phyloP scores from a whole-genome alignment of 1,284 basidiomycete species.

The Pseudozyma sp. region DNA sequence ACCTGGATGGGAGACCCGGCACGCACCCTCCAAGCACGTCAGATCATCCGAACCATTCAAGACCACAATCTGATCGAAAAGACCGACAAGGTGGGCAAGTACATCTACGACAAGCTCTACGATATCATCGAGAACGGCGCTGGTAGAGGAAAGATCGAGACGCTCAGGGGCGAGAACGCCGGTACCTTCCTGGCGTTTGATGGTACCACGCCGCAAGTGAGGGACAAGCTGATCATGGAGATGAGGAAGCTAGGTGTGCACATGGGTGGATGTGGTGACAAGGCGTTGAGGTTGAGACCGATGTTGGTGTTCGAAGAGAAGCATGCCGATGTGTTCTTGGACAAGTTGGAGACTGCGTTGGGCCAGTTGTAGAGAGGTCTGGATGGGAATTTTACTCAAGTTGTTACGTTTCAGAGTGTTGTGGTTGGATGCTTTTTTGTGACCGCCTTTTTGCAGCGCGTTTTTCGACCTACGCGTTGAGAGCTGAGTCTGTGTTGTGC shows the following conservation, averaged over 20 bases:
- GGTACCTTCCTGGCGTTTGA: slow-evolving; percentile 74
- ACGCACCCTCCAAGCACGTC: slow-evolving; percentile 72
- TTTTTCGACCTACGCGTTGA: too few species aligned
- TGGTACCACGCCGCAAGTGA: slow-evolving; percentile 64
- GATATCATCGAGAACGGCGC: slow-evolving; percentile 58
- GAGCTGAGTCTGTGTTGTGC: too few species aligned
- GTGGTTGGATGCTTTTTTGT: too few species aligned
- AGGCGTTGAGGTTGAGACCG: slow-evolving; percentile 71
- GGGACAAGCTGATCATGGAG: slow-evolving; percentile 71
- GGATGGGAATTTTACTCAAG: neutral
- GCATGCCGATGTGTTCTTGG: slow-evolving; percentile 70
- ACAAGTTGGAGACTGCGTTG: slow-evolving; percentile 62
- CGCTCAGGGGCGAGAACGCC: slow-evolving; percentile 71
- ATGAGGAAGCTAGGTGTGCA: slow-evolving; percentile 71
- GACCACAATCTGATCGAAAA: slow-evolving; percentile 69
- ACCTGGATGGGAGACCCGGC: slow-evolving; percentile 72
- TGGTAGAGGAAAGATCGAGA: slow-evolving; percentile 61
- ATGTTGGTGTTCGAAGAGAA: slow-evolving; percentile 71
- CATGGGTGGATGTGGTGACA: slow-evolving; percentile 70
- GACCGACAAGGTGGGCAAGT: slow-evolving; percentile 69
- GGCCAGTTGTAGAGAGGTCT: slow-evolving; percentile 11
- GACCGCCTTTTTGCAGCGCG: neutral
- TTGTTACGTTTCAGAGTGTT: neutral
- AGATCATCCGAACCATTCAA: slow-evolving; percentile 71
- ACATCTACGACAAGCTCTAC: slow-evolving; percentile 67